Conservation (phyloP, 140 eudicot genomes). For the Anethum foeniculum region DNA sequence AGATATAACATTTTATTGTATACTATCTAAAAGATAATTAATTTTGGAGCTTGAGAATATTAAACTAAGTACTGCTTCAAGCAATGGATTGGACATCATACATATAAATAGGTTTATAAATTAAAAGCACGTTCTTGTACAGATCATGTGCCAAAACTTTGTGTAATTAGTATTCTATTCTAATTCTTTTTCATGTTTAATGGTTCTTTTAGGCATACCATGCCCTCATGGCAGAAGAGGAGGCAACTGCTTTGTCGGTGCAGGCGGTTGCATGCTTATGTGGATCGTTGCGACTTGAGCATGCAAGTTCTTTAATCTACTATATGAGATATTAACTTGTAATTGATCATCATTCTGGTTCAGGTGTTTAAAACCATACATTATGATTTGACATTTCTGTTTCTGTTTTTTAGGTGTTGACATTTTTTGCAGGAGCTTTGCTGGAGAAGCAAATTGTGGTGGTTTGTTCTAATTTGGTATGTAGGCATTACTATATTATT, state of each 20-base stretch:
- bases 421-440: conserved; percentile 83
- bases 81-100: not conserved
- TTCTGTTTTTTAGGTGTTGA: conserved; percentile 53
- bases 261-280: conserved; percentile 90
- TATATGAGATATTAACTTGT: not conserved
- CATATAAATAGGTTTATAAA: not conserved
- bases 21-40: not conserved
- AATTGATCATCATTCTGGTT: not conserved
- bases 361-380: not conserved
- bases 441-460: conserved; percentile 89
- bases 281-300: conserved; percentile 92
- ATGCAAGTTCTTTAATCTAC: conserved; percentile 38
- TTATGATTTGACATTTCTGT: conserved; percentile 5
- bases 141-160: not conserved
- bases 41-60: not conserved
- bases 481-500: conserved; percentile 20
- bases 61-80: not conserved
- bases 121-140: not conserved
- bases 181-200: not conserved
- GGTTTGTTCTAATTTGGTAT: conserved; percentile 90
- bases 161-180: not conserved
- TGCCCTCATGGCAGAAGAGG: conserved; percentile 83
- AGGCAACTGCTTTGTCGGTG: conserved; percentile 80
- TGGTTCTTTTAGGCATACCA: conserved; percentile 49
- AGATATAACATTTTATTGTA: not conserved